phyloP scores from a whole-genome alignment of 2,329 filamentous ascomycete genomes.

The Aureobasidium vineae region DNA sequence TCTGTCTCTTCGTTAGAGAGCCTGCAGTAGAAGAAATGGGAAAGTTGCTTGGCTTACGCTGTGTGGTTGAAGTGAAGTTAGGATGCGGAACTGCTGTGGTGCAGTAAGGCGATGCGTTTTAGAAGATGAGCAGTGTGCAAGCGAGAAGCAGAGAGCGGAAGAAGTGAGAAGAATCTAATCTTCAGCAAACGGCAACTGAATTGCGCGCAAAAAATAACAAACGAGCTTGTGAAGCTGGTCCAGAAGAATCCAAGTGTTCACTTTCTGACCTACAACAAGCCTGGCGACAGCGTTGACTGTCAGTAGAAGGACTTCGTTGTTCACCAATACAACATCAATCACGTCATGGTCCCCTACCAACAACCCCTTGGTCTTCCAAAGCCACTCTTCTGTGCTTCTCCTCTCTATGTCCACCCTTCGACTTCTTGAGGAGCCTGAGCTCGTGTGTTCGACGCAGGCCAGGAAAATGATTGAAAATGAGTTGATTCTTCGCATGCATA shows the following conservation, averaged over 20 bases:
- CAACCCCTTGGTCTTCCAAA: not conserved
- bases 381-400: no score
- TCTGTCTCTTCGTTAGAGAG: no score
- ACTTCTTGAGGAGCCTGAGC: not conserved
- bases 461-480: not conserved
- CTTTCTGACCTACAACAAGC: not conserved
- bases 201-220: not conserved
- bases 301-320: not conserved
- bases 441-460: not conserved
- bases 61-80: not conserved
- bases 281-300: not conserved
- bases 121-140: not conserved
- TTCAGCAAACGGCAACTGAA: not conserved
- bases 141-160: not conserved
- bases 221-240: not conserved
- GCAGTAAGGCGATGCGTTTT: no score
- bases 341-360: not conserved
- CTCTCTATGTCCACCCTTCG: no score
- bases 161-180: not conserved
- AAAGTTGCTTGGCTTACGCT: not conserved
- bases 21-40: not conserved
- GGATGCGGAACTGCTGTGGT: not conserved
- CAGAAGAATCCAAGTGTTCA: no score
- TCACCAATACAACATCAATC: not conserved
- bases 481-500: constrained; percentile 6